A percentile compares a stretch with the other conserved stretches of the same genome.
Conservation (phyloP, 305 asterid genomes). For the Fraxinus xanthoxyloides region DNA sequence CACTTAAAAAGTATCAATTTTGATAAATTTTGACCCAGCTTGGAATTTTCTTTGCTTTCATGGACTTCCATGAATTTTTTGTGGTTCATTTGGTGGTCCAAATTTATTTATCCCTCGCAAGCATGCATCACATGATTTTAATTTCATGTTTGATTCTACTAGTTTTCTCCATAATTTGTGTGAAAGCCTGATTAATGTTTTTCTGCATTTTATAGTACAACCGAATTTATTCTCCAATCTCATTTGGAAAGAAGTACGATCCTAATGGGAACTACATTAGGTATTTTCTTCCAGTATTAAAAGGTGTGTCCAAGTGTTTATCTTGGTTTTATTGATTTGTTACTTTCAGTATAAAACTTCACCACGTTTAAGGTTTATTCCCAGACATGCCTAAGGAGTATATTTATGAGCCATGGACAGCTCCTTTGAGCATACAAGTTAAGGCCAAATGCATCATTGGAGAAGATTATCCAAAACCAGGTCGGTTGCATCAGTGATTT, state of each 20-base stretch:
- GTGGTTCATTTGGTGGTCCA: background rate
- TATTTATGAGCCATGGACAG: constrained; percentile 94
- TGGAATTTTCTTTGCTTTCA: background rate
- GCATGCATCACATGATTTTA: background rate
- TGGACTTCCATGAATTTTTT: background rate
- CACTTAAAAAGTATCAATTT: background rate
- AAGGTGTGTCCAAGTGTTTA: constrained; percentile 45
- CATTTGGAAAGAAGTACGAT: constrained; percentile 91
- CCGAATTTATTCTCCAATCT: constrained; percentile 83
- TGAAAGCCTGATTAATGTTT: constrained; percentile 9
- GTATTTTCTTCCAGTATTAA: constrained; percentile 83
- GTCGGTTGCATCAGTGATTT: constrained; percentile 30
- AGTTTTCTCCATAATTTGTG: background rate
- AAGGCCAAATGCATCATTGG: constrained; percentile 86
- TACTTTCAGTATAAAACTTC: constrained; percentile 13
- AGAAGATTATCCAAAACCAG: constrained; percentile 95
- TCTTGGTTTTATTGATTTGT: constrained; percentile 20
- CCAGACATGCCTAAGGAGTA: constrained; percentile 95
- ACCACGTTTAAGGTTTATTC: background rate
- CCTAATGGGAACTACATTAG: constrained; percentile 73
- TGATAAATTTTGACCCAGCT: background rate
- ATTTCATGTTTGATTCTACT: background rate
- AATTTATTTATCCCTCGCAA: background rate
- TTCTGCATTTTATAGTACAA: constrained; percentile 54
- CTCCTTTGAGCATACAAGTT: constrained; percentile 72